These are phyloP conservation scores for Brassica rapa DNA, from an alignment of 345 rosid species.

Conservation along the genomic window DNA sequence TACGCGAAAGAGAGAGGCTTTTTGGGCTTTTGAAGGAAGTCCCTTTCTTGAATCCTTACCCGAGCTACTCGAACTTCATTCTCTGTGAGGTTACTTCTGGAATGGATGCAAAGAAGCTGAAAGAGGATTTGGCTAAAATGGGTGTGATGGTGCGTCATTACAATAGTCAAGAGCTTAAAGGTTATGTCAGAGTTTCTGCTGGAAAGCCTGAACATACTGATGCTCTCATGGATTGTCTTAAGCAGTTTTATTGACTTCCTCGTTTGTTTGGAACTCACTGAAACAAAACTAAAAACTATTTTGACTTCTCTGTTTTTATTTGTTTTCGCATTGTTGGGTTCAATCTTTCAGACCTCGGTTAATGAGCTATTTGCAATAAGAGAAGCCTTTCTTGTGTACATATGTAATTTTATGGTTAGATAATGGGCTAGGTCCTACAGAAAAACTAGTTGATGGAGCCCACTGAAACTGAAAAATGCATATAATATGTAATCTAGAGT, in stretches of 20 bases:
- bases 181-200: conserved; percentile 75
- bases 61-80: conserved; percentile 85
- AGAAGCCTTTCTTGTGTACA: neutral
- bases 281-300: neutral
- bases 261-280: neutral
- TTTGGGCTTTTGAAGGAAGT: conserved; percentile 63
- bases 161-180: conserved; percentile 70
- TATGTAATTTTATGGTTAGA: neutral
- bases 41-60: conserved; percentile 79
- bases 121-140: conserved; percentile 84
- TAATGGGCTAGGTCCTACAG: neutral
- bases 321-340: conserved; percentile 10
- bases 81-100: conserved; percentile 81
- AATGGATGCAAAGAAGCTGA: conserved; percentile 83
- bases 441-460: neutral
- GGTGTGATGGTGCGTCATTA: conserved; percentile 97
- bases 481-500: neutral
- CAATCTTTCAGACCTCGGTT: conserved; percentile 6
- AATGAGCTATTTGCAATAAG: conserved; percentile 3
- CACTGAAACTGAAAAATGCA: neutral
- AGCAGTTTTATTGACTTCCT: conserved; percentile 42
- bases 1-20: conserved; percentile 72
- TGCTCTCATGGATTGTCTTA: conserved; percentile 61
- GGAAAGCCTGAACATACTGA: conserved; percentile 91
- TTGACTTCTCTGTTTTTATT: neutral